phyloP scores from a whole-genome alignment of 345 rosid species.

The Corchorus olitorius region DNA sequence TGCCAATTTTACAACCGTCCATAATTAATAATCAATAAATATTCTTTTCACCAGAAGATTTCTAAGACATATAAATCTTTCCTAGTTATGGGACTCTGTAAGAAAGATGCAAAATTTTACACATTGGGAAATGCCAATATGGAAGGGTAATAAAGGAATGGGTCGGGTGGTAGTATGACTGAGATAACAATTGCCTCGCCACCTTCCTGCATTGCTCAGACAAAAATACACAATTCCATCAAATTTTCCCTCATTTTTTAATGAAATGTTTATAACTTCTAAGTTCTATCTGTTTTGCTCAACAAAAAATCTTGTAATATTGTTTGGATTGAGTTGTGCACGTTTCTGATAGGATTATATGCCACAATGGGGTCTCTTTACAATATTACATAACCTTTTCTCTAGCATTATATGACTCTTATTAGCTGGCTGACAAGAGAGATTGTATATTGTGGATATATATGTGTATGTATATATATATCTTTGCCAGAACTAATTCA shows the following conservation, averaged over 20 bases:
- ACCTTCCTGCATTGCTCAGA: conserved; percentile 2
- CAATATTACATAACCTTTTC: neutral
- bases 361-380: neutral
- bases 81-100: conserved; percentile 24
- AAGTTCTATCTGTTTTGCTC: neutral
- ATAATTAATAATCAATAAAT: neutral
- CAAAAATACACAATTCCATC: neutral
- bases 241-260: neutral
- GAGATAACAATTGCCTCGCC: conserved; percentile 9
- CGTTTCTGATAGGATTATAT: neutral
- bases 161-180: conserved; percentile 31
- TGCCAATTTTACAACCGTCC: conserved; percentile 1
- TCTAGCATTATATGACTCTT: neutral
- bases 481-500: conserved; percentile 1
- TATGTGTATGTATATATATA: neutral
- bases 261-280: no score
- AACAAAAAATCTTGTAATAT: neutral
- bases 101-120: conserved; percentile 8
- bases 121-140: conserved; percentile 26
- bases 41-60: neutral
- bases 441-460: neutral
- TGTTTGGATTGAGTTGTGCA: conserved; percentile 3
- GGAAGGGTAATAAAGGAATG: conserved; percentile 19
- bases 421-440: conserved; percentile 18
- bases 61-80: neutral